Evolutionary conservation across 2,329 filamentous ascomycete species (phyloP), one percentile per base, ranked within the genome.

Genomic region (Xylaria hypoxylon): DNA sequence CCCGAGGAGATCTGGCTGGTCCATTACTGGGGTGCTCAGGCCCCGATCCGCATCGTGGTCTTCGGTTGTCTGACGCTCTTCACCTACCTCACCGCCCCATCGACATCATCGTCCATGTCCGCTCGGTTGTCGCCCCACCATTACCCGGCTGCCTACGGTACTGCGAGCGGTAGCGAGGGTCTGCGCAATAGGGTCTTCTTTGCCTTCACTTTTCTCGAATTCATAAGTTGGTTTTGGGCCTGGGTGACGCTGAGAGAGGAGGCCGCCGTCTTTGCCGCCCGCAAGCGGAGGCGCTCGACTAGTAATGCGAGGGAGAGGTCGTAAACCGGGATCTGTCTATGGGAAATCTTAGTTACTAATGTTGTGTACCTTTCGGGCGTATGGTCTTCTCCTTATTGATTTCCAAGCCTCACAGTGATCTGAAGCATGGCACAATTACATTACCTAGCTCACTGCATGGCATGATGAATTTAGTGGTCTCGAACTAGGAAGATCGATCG

Each of bases 141-240:
- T 13, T 47, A 40, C 24, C 52, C 40, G 5, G 3, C 28, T 10
- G 28, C 50, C 48, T 81, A 82, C 69, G 70, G 76, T 58, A 77
- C 80, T 38, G 76, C 78, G 55, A 74, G 78, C 75, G 89, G 80
- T 69, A 83, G 88, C 56, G 90, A 94, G 68, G 86, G 87, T 26
- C 79, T 97, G 73, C 93, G 94, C 82, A 97, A 96, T 77, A 87
- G 93, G 57, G 82, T 97, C 45, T 88, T 97, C 45, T 96, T 97
- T 77, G 89, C 91, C 0, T 96, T 93, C 79, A 89, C 89, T 8
- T 96, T 97, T 74, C 76, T 97, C 75, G 94, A 97, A 82, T 87
- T 93, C 77, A 84, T 93, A 71, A 86, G 87, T 68, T 97, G 94
- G 93, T 94, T 97, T 79, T 97, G 94, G 94, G 89, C 88, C 26